A percentile compares a stretch with the other conserved stretches of the same genome.
These are phyloP conservation scores for Quercus variabilis DNA, from an alignment of 306 rosid genomes.

Conservation along the genomic window DNA sequence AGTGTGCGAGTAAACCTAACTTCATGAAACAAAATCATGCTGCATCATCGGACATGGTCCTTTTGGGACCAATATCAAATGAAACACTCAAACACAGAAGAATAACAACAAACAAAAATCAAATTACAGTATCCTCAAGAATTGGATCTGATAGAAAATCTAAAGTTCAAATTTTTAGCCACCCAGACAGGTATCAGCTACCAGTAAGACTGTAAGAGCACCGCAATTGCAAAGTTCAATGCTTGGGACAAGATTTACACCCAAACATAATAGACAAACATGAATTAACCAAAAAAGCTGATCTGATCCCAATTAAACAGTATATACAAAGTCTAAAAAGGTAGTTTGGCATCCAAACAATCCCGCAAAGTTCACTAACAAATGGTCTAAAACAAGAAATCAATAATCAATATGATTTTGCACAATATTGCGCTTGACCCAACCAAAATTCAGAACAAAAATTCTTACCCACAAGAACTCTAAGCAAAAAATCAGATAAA, in stretches of 20 bases:
- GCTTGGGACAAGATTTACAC: not conserved
- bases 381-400: not conserved
- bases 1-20: not conserved
- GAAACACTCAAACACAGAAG: not conserved
- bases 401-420: not conserved
- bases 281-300: not conserved
- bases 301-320: not conserved
- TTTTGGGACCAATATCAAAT: not conserved
- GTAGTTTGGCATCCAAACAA: not conserved
- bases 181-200: not conserved
- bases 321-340: not conserved
- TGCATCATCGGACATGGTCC: not conserved
- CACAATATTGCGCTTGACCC: not conserved
- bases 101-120: not conserved
- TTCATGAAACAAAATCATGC: not conserved
- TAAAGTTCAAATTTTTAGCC: not conserved
- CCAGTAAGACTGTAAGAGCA: not conserved
- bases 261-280: not conserved
- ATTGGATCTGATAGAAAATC: not conserved
- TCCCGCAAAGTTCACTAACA: not conserved
- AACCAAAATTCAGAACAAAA: not conserved
- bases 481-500: no score
- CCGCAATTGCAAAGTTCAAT: not conserved
- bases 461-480: not conserved
- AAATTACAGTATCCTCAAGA: not conserved